Evolutionary conservation across 2,329 filamentous ascomycete genomes (phyloP), one percentile per base, ranked within the genome.

Genomic region (Myriosclerotinia duriaeana): DNA sequence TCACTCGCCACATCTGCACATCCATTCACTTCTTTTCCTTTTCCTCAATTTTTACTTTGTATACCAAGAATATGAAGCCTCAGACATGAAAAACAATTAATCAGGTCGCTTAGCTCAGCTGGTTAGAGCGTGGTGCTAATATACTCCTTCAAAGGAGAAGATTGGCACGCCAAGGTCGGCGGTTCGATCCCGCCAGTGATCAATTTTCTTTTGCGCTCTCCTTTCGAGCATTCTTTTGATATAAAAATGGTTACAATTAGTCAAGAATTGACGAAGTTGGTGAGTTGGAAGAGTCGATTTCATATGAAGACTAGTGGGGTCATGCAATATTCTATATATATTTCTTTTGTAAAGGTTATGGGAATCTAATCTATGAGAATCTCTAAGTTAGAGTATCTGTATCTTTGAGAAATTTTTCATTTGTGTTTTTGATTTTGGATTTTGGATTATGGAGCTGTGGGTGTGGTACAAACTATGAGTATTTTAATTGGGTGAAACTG

Each of bases 101-200:
- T 17, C 4, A 48, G 55, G 55, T 59, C 55, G 55, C 55, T 59
- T 59, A 46, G 40, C 55, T 59, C 55, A 46, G 40, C n/a, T 59
- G 40, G 55, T 59, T 46, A 46, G 40, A 59, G 55, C 55, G 55
- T 46, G 42, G 42, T 46, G 55, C 55, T 59, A 59, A 59, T 59
- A 59, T 46, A 26, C 46, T 1, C 1, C n/a, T 26, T 34, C 14
- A 5, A 5, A 8, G n/a, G 30, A 1, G 17, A 1, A 34, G n/a
- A 6, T 3, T n/a, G 3, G 6, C 14, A 58, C 55, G 55, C 55
- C 55, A 58, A 58, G 55, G 55, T 46, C 55, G 55, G 6, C 8
- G 12, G 55, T 58, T 58, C 55, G 55, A 58, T 2, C 26, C 55
- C 12, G 8, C 6, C 12, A 58, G 55, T 58, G 55, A 58, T 58